Percentiles rank a stretch among this genome's conserved stretches.
Conservation (phyloP, 2,329 filamentous ascomycete genomes). For the Aspergillus sp. region DNA sequence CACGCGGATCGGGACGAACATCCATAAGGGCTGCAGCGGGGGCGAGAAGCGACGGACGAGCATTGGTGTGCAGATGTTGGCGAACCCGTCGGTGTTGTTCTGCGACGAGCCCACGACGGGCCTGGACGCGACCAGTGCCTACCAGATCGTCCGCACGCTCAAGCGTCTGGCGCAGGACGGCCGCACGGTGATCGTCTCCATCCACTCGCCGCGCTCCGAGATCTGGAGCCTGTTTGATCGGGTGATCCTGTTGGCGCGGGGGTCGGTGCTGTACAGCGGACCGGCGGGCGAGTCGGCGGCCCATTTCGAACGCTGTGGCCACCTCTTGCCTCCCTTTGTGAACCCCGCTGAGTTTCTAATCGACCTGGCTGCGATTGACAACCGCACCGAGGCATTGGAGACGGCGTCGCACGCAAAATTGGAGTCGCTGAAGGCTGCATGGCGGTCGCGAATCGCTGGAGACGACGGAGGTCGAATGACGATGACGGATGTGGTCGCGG, state of each 20-base stretch:
- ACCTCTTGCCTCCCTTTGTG: constrained; percentile 67
- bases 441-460: constrained; percentile 41
- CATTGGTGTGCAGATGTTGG: constrained; percentile 75
- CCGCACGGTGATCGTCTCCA: constrained; percentile 69
- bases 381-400: constrained; percentile 66
- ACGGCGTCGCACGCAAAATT: constrained; percentile 59
- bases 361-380: constrained; percentile 72
- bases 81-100: constrained; percentile 75
- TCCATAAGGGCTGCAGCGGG: constrained; percentile 73
- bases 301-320: constrained; percentile 63
- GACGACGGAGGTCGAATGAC: constrained; percentile 3
- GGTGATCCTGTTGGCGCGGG: constrained; percentile 66
- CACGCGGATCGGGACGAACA: constrained; percentile 69
- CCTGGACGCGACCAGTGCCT: constrained; percentile 74
- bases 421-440: constrained; percentile 59
- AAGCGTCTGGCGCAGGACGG: constrained; percentile 68
- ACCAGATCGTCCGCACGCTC: constrained; percentile 68
- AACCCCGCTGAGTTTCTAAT: constrained; percentile 78
- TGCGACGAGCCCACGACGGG: constrained; percentile 75
- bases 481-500: not conserved
- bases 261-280: constrained; percentile 68
- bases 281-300: constrained; percentile 56
- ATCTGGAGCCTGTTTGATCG: constrained; percentile 78
- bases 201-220: constrained; percentile 75
- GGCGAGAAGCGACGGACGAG: constrained; percentile 76